These are phyloP conservation scores for Trichoderma semiorbis DNA, from an alignment of 2,329 filamentous ascomycete genomes.

Conservation along the genomic window DNA sequence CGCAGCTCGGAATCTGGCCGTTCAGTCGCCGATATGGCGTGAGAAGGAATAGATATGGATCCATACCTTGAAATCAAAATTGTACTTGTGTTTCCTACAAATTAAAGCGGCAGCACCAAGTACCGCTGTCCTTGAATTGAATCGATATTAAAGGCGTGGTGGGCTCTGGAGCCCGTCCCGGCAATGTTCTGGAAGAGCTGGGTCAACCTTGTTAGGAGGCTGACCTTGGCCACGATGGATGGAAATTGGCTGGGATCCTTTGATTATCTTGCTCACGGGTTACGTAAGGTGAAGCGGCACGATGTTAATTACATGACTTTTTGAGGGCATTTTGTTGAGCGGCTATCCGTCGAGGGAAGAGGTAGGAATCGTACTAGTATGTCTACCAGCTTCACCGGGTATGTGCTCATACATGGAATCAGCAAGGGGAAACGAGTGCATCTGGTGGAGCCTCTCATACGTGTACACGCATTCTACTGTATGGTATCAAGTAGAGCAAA, in stretches of 20 bases:
- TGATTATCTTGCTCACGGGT: neutral
- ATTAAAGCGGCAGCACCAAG: neutral
- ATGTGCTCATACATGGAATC: neutral
- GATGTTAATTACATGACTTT: neutral
- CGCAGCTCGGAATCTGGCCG: neutral
- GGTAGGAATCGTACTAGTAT: neutral
- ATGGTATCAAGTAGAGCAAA: neutral
- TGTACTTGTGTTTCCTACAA: neutral
- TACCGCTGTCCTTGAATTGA: neutral
- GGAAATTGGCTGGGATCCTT: neutral
- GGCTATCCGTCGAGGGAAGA: neutral
- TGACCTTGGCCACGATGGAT: neutral
- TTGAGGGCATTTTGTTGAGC: neutral
- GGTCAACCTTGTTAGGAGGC: conserved; percentile 1
- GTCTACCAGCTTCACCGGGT: neutral
- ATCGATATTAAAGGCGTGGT: neutral
- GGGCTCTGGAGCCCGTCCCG: neutral
- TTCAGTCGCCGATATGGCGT: neutral
- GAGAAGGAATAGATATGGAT: neutral
- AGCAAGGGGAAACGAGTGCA: neutral
- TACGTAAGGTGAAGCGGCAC: neutral
- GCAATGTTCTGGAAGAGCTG: neutral
- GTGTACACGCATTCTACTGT: neutral
- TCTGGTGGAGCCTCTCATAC: neutral
- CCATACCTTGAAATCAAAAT: neutral